Percentiles rank a stretch among this genome's conserved stretches.
phyloP scores from a whole-genome alignment of 129 eudicot genomes.

The sunflower (Helianthus annuus) region DNA sequence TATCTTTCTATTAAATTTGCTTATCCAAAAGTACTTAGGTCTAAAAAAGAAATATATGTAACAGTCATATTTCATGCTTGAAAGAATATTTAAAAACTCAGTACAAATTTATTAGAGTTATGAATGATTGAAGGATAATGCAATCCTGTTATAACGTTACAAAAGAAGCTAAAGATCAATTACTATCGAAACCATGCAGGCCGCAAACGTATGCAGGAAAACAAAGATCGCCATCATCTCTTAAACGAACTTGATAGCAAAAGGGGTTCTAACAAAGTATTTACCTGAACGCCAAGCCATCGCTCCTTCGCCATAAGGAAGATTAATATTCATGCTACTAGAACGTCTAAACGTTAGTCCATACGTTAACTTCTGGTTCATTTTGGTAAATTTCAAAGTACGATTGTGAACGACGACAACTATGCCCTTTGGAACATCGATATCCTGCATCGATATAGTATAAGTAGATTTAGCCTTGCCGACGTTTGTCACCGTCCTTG shows the following conservation, averaged over 20 bases:
- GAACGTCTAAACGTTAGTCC: conserved; percentile 29
- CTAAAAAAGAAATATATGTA: too few relatives aligned
- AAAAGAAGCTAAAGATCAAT: too few relatives aligned
- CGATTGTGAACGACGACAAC: neutral
- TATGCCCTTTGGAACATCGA: neutral
- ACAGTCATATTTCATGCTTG: too few relatives aligned
- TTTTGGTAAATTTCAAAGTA: conserved; percentile 24
- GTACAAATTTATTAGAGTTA: too few relatives aligned
- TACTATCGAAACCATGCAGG: too few relatives aligned
- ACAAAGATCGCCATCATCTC: neutral
- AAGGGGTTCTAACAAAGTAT: conserved; percentile 42
- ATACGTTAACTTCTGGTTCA: conserved; percentile 43
- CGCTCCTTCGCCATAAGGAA: conserved; percentile 37
- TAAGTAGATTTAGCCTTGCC: conserved; percentile 46
- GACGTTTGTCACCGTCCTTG: conserved; percentile 62
- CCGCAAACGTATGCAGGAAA: too few relatives aligned
- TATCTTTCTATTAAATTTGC: too few relatives aligned
- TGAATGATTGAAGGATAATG: too few relatives aligned
- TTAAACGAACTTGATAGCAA: conserved; percentile 24
- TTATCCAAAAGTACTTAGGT: too few relatives aligned
- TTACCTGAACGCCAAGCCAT: conserved; percentile 42
- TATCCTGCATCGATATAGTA: neutral
- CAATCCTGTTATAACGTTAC: too few relatives aligned
- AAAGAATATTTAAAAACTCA: too few relatives aligned
- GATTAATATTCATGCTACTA: neutral